Base-by-base conservation (phyloP, 2,329 filamentous ascomycete genomes). In the Penicillium sp. region DNA sequence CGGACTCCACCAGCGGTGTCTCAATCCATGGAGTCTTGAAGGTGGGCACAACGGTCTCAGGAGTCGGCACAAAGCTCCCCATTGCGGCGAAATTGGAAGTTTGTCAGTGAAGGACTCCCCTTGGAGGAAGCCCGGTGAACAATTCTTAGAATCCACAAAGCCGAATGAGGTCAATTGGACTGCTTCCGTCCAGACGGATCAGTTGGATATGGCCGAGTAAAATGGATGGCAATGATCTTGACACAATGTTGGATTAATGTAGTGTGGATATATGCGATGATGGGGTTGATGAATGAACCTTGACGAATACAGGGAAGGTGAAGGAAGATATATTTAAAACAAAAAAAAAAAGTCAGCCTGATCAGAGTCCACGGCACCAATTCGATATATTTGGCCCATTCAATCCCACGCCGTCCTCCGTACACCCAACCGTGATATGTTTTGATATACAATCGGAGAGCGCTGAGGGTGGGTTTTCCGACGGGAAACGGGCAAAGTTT, bases 1-100 rank as follows among this genome's bases (percentile, higher is more conserved):
- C 73, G 3, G 83, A 88, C 60, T 82, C 79, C 50, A 87, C 76
- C 51, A 87, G 76, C 26, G 87, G 86, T 13, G 87, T 90, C 64
- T 84, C 73, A 51, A 82, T 78, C 84, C 85, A 90, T 47, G 86
- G 83, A 44, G 62, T 66, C 44, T 66, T 64, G 52, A 62, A 60
- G 40, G 41, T 50, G 28, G 58, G 54, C 47, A 53, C 51, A 40
- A 52, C 50, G 53, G 60, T 57, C 49, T 55, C 55, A 43, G 49
- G 50, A 26, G 53, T 49, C 40, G 56, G 60, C 41, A 58, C 59
- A 56, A 66, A 61, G 63, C 64, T 69, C 45, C 66, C 68, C 68
- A 69, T 70, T 35, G 50, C 36, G 33, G 43, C 35, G 48, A 45
- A 53, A 45, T 67, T 54, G 46, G 43, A 52, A 46, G 43, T 13